Evolutionary conservation across 768 basidiomycete genomes (phyloP).

Genomic region (Agaricus subrufescens): DNA sequence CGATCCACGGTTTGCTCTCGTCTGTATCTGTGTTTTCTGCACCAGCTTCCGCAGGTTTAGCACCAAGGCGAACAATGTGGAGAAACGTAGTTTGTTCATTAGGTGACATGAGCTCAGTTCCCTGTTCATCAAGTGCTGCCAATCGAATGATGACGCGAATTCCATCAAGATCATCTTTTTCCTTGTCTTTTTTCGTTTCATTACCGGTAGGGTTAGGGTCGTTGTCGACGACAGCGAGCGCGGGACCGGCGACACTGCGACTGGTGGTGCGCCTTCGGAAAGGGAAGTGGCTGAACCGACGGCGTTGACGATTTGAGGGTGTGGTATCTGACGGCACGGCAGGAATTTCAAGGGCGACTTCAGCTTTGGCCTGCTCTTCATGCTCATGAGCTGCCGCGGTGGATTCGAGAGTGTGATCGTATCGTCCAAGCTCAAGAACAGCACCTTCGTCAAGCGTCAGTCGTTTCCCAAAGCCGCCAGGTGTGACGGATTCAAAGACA

Average conservation of each 20-base stretch:
- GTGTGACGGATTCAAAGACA: constrained; percentile 60
- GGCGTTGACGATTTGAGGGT: constrained; percentile 25
- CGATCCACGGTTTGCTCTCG: constrained; percentile 79
- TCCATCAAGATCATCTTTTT: constrained; percentile 55
- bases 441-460: constrained; percentile 77
- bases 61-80: constrained; percentile 71
- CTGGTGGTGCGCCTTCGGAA: constrained; percentile 56
- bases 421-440: constrained; percentile 75
- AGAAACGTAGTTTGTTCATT: constrained; percentile 92
- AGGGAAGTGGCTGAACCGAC: constrained; percentile 62
- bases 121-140: constrained; percentile 76
- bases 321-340: constrained; percentile 7
- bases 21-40: constrained; percentile 39
- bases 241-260: constrained; percentile 65
- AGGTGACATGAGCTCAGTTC: constrained; percentile 55
- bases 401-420: constrained; percentile 39
- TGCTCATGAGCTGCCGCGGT: constrained; percentile 3
- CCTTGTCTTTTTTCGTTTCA: constrained; percentile 36
- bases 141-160: constrained; percentile 77
- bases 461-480: constrained; percentile 78
- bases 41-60: constrained; percentile 25
- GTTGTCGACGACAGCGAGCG: constrained; percentile 73
- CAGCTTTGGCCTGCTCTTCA: constrained; percentile 17
- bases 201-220: constrained; percentile 33
- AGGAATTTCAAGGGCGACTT: constrained; percentile 11